Percentiles rank a stretch among this genome's conserved stretches.
Evolutionary conservation across 345 rosid species (phyloP).

Genomic region (Acer saccharum): DNA sequence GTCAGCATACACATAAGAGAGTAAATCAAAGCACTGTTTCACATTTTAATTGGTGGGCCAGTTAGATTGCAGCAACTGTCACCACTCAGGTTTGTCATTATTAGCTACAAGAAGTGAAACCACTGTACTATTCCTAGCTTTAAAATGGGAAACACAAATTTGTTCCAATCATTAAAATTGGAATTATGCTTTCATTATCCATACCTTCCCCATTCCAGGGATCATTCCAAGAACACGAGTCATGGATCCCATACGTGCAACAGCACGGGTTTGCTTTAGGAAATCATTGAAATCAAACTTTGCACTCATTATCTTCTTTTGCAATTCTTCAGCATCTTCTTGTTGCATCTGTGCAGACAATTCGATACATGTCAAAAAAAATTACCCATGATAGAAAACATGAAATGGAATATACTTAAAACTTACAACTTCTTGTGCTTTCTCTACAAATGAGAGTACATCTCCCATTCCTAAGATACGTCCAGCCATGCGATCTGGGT

Average conservation of each 20-base stretch:
- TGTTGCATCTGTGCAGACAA: slow-evolving; percentile 65
- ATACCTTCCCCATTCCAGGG: slow-evolving; percentile 95
- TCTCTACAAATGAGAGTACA: slow-evolving; percentile 95
- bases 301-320: slow-evolving; percentile 97
- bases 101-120: background rate
- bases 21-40: background rate
- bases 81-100: background rate
- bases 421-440: slow-evolving; percentile 96
- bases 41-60: background rate
- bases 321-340: slow-evolving; percentile 98
- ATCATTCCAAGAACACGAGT: slow-evolving; percentile 94
- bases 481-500: slow-evolving; percentile 98
- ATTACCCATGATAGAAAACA: slow-evolving; percentile 6
- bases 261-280: slow-evolving; percentile 90
- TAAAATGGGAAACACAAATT: background rate
- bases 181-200: slow-evolving; percentile 12
- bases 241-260: slow-evolving; percentile 99
- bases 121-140: background rate
- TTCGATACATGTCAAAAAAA: slow-evolving; percentile 14
- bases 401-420: slow-evolving; percentile 17
- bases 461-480: slow-evolving; percentile 98
- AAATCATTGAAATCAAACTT: slow-evolving; percentile 97
- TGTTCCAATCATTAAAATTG: background rate
- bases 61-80: background rate
- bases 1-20: slow-evolving; percentile 22